Base-by-base conservation (phyloP, 768 basidiomycete genomes). In the Mycena polygramma region DNA sequence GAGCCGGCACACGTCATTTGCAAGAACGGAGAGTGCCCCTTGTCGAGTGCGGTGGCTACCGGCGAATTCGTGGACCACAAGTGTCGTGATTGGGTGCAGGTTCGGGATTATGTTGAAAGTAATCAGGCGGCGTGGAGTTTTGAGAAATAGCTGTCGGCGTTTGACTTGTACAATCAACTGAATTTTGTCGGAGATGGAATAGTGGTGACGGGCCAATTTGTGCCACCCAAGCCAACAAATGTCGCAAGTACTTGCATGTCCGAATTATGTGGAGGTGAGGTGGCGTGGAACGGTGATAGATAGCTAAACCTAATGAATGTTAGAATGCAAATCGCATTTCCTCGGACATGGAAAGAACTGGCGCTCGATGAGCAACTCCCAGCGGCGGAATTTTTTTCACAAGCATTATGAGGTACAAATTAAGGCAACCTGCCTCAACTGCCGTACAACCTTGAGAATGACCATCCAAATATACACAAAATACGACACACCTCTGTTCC, bases 11-110 rank as follows among this genome's bases (percentile, higher is more conserved):
- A 36, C 8, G 7, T 71, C 26, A 8, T 52, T 11, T 71, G 70
- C 60, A 48, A 63, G 57, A 66, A 71, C 30, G 66, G 59, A 13
- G 46, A 51, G 36, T 71, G 70, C 24, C 63, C 53, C 6, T 19
- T 57, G 37, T 20, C 24, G 11, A 60, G 64, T 7, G 64, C 70
- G 20, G 64, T 51, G 17, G 70, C 70, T 2, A 54, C 64, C 15
- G 70, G 70, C 6, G 17, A 66, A 9, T 49, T 35, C 49, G 59
- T 71, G 37, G 60, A 71, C 10, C 70, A 71, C 37, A 53, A 48
- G 26, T 71, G 70, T 59, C 58, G 64, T n/a, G 64, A 71, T 13
- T 71, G 70, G 70, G 41, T 53, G 19, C 70, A 71, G 53, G 70
- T 71, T 22, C 58, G 66, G 24, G 19, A 62, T 9, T 71, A 68